Evolutionary conservation across 495 filamentous ascomycete genomes (phyloP).

Genomic region (Patellaria atrata): DNA sequence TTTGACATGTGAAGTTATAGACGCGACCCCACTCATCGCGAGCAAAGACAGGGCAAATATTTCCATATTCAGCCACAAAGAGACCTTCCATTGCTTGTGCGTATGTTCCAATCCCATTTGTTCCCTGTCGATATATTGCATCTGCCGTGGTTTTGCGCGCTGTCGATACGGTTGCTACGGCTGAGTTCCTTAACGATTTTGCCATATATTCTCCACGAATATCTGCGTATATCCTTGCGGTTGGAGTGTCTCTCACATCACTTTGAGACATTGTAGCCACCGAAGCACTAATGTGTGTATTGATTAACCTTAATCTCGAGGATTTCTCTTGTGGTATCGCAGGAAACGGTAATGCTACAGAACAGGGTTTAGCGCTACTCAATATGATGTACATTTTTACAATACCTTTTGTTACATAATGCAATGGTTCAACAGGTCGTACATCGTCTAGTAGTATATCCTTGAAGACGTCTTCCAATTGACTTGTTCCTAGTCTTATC

Average conservation of each 20-base stretch:
- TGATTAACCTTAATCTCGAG: slow-evolving; percentile 43
- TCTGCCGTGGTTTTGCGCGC: slow-evolving; percentile 66
- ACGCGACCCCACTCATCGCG: slow-evolving; percentile 69
- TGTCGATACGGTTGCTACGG: slow-evolving; percentile 76
- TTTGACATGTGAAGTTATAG: slow-evolving; percentile 60
- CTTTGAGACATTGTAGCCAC: slow-evolving; percentile 34
- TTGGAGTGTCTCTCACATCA: slow-evolving; percentile 37
- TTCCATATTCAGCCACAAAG: slow-evolving; percentile 77
- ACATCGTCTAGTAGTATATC: slow-evolving; percentile 58
- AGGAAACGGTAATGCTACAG: slow-evolving; percentile 52
- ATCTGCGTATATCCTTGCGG: slow-evolving; percentile 69
- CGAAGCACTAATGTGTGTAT: slow-evolving; percentile 40
- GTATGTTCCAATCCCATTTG: slow-evolving; percentile 85
- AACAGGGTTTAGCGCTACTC: slow-evolving; percentile 21
- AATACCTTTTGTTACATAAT: slow-evolving; percentile 81
- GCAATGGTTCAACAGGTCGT: slow-evolving; percentile 68
- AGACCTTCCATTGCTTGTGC: slow-evolving; percentile 74
- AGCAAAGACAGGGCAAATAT: slow-evolving; percentile 68
- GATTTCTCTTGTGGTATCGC: slow-evolving; percentile 41
- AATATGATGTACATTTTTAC: slow-evolving; percentile 29
- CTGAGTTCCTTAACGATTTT: slow-evolving; percentile 65
- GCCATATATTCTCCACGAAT: slow-evolving; percentile 73
- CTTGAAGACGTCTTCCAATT: slow-evolving; percentile 71
- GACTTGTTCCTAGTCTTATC: slow-evolving; percentile 58
- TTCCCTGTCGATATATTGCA: slow-evolving; percentile 76